phyloP scores from a whole-genome alignment of 371 early-diverging fungal species.

The Conidiobolus incongruus region DNA sequence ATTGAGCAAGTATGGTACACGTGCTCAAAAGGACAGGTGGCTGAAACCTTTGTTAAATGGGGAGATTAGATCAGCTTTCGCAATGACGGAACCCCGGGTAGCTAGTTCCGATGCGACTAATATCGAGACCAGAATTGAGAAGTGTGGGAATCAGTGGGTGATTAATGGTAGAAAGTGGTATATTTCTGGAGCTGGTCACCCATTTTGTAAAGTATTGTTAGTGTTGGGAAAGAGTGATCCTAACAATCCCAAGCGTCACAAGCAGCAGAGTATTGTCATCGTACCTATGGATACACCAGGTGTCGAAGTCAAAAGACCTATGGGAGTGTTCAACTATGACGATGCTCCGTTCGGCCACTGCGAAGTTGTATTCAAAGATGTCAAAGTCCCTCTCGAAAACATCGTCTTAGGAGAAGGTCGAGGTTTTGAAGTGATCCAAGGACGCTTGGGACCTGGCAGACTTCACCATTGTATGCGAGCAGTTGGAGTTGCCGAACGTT shows the following conservation, averaged over 20 bases:
- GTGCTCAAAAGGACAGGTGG: constrained; percentile 66
- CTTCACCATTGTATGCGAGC: constrained; percentile 55
- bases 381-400: constrained; percentile 66
- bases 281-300: constrained; percentile 80
- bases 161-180: constrained; percentile 93
- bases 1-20: constrained; percentile 78
- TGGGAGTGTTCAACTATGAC: constrained; percentile 83
- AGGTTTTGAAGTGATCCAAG: constrained; percentile 93
- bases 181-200: constrained; percentile 88
- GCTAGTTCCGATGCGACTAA: constrained; percentile 94
- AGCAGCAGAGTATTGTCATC: constrained; percentile 73
- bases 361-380: constrained; percentile 76
- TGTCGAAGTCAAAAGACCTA: constrained; percentile 58
- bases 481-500: constrained; percentile 85
- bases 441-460: constrained; percentile 68
- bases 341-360: constrained; percentile 90
- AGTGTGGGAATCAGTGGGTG: constrained; percentile 37
- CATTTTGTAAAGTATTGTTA: constrained; percentile 66
- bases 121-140: constrained; percentile 57
- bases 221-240: constrained; percentile 76
- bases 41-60: constrained; percentile 69
- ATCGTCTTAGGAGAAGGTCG: constrained; percentile 85
- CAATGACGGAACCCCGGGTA: constrained; percentile 89
- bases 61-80: constrained; percentile 86
- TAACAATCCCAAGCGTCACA: constrained; percentile 38